phyloP scores from a whole-genome alignment of 2,329 filamentous ascomycete genomes.

The Madurella mycetomatis region DNA sequence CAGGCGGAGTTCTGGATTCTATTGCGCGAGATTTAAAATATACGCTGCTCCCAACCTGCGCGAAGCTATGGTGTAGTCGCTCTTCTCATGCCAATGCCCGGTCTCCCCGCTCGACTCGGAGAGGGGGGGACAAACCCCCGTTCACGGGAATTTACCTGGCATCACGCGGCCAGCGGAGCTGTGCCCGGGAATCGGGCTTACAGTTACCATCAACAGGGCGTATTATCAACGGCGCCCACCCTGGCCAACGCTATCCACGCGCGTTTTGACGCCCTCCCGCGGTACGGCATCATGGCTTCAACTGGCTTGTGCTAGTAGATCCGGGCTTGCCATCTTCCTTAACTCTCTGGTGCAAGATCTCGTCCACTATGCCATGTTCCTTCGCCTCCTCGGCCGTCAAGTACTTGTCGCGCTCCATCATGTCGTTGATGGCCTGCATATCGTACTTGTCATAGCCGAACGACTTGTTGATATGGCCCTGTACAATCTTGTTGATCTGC shows the following conservation, averaged over 20 bases:
- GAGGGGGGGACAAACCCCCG: no score
- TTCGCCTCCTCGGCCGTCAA: constrained; percentile 83
- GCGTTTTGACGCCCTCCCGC: constrained; percentile 10
- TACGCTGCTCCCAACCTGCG: no score
- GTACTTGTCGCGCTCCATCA: constrained; percentile 98
- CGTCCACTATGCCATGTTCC: constrained; percentile 86
- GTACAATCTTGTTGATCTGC: constrained; percentile 87
- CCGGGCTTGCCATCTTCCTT: constrained; percentile 38
- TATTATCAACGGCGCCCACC: constrained; percentile 3
- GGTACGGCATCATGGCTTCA: constrained; percentile 17
- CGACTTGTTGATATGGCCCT: constrained; percentile 74
- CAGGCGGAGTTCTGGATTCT: no score
- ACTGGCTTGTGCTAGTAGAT: constrained; percentile 14
- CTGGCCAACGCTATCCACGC: constrained; percentile 3
- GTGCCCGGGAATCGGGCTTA: no score
- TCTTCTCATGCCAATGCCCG: no score
- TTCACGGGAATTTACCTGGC: no score
- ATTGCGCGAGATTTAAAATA: no score
- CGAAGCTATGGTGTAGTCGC: no score
- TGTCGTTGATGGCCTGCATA: constrained; percentile 78
- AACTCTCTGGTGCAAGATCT: constrained; percentile 68
- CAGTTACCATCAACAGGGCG: background rate
- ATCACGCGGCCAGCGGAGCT: no score
- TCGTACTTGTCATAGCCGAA: constrained; percentile 71
- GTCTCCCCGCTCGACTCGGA: no score